Evolutionary conservation across 139 green algal genomes (phyloP).

Genomic region (Coccomyxa sp.): DNA sequence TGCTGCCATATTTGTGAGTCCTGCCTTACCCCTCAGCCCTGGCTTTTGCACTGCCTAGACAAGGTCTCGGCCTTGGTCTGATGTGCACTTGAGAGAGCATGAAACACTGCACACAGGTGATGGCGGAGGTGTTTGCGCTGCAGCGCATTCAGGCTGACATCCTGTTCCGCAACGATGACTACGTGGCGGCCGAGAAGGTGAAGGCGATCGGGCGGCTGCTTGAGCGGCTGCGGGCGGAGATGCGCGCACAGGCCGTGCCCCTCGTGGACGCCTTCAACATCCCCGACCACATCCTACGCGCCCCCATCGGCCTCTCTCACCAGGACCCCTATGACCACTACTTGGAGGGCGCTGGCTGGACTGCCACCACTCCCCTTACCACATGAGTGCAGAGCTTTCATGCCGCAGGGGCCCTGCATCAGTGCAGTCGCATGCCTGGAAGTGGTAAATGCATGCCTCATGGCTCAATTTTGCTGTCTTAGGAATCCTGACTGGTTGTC

Average conservation of each 20-base stretch:
- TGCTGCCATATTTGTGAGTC: background rate
- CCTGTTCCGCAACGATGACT: slow-evolving; percentile 75
- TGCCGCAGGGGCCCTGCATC: no score
- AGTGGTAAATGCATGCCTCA: no score
- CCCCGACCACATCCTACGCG: slow-evolving; percentile 78
- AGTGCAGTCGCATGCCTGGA: no score
- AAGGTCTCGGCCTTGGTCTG: no score
- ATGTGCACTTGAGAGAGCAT: no score
- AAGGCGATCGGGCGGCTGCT: slow-evolving; percentile 78
- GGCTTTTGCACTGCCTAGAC: no score
- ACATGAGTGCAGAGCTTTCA: no score
- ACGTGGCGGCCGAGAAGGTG: slow-evolving; percentile 76
- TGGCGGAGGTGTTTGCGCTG: slow-evolving; percentile 79
- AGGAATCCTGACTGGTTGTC: background rate
- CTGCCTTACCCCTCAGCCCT: background rate
- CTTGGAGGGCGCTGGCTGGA: slow-evolving; percentile 20
- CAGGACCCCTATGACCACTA: slow-evolving; percentile 34
- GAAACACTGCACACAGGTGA: slow-evolving; percentile 22
- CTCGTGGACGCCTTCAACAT: slow-evolving; percentile 74
- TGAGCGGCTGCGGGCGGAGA: slow-evolving; percentile 57
- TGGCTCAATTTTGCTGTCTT: background rate
- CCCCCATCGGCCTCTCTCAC: slow-evolving; percentile 63
- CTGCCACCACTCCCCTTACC: background rate
- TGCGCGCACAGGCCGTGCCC: slow-evolving; percentile 51
- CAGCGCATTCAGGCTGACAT: slow-evolving; percentile 67